phyloP scores from a whole-genome alignment of 129 eudicot species.

The Helichrysum umbraculigerum region DNA sequence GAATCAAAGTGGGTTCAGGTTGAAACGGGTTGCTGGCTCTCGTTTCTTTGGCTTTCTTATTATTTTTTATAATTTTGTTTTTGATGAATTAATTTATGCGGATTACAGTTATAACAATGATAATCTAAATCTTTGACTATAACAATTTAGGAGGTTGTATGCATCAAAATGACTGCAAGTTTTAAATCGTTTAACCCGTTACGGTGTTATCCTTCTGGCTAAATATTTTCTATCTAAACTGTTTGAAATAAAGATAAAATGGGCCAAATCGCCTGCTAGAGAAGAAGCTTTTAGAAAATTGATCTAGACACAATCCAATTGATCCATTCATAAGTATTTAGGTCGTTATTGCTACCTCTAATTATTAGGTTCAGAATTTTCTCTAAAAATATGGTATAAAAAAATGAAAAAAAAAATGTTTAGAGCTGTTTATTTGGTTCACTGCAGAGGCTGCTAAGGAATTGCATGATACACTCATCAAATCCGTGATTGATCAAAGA shows the following conservation, averaged over 20 bases:
- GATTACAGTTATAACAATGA: not conserved
- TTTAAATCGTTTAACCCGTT: too few species aligned
- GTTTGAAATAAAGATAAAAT: not conserved
- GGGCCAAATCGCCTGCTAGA: too few species aligned
- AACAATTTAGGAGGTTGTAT: not conserved
- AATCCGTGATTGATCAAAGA: constrained; percentile 54
- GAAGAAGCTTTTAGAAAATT: too few species aligned
- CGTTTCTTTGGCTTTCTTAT: not conserved
- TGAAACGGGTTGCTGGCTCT: not conserved
- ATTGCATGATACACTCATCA: constrained; percentile 63
- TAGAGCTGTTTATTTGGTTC: constrained; percentile 15
- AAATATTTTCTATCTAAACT: not conserved
- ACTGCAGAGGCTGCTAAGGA: constrained; percentile 72
- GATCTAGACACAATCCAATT: not conserved
- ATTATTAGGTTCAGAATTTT: not conserved
- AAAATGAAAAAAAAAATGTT: not conserved
- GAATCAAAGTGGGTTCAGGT: not conserved
- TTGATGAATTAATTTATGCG: not conserved
- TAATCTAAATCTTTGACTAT: not conserved
- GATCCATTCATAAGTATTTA: not conserved
- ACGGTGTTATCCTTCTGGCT: not conserved
- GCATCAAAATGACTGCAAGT: not conserved
- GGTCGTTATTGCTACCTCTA: not conserved
- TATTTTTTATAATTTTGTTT: not conserved
- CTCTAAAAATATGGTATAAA: not conserved